A percentile compares a stretch with the other conserved stretches of the same genome.
phyloP scores from a whole-genome alignment of 202 grass and related monocot genomes.

The Bolboschoenoplectus hybrid region DNA sequence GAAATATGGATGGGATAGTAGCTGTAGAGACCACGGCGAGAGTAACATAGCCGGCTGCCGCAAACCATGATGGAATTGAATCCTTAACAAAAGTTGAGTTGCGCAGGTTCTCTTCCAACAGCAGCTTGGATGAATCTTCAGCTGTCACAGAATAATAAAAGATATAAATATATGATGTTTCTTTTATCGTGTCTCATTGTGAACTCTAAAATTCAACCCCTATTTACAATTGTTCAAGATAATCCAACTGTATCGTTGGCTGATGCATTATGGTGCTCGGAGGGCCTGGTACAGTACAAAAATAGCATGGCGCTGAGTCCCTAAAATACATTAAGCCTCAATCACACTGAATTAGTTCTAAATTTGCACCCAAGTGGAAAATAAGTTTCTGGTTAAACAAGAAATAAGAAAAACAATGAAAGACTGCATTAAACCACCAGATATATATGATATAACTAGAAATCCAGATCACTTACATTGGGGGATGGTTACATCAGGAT shows the following conservation, averaged over 20 bases:
- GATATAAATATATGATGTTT: conserved; percentile 31
- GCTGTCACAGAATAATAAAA: conserved; percentile 42
- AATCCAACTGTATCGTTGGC: neutral
- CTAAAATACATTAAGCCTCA: conserved; percentile 5
- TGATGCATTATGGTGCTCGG: neutral
- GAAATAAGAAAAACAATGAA: neutral
- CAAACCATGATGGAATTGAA: conserved; percentile 81
- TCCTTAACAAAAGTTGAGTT: conserved; percentile 76
- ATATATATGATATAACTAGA: conserved; percentile 4
- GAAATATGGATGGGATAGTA: conserved; percentile 81
- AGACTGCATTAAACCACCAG: neutral
- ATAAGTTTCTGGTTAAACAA: neutral
- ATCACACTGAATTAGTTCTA: conserved; percentile 14
- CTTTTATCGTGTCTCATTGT: conserved; percentile 1
- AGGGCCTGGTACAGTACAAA: neutral
- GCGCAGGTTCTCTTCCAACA: conserved; percentile 55
- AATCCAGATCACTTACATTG: conserved; percentile 49
- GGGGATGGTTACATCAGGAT: conserved; percentile 52
- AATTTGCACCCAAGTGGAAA: neutral
- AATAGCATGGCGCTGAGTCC: neutral
- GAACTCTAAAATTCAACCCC: neutral
- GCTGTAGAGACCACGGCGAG: conserved; percentile 82
- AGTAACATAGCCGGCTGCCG: conserved; percentile 69
- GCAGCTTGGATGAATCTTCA: conserved; percentile 54
- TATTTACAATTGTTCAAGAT: neutral